A percentile compares a stretch with the other conserved stretches of the same genome.
Evolutionary conservation across 352 stramenopile genomes (phyloP).

Genomic region (Globisporangium alternatum): DNA sequence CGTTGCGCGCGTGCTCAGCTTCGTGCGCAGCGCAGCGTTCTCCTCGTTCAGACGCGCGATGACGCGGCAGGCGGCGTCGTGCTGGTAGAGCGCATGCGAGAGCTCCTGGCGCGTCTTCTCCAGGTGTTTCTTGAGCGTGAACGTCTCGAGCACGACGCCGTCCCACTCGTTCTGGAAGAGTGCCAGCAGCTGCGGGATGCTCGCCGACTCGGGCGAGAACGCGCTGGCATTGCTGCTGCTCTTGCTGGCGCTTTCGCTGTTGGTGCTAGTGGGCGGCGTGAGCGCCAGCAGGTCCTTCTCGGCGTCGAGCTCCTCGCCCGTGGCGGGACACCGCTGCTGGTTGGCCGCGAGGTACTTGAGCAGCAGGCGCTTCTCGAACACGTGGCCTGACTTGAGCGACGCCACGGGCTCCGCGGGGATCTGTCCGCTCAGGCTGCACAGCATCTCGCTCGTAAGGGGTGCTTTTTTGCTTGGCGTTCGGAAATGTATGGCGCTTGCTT

Average conservation of each 20-base stretch:
- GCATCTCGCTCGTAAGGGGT: slow-evolving; percentile 30
- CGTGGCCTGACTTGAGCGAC: slow-evolving; percentile 75
- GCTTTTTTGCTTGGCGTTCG: too few relatives aligned
- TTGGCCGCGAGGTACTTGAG: slow-evolving; percentile 78
- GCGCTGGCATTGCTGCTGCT: slow-evolving; percentile 9
- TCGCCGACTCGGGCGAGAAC: slow-evolving; percentile 41
- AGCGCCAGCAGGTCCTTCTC: slow-evolving; percentile 68
- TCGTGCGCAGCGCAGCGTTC: slow-evolving; percentile 48
- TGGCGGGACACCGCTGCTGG: slow-evolving; percentile 72
- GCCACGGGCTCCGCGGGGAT: slow-evolving; percentile 83
- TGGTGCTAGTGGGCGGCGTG: slow-evolving; percentile 19
- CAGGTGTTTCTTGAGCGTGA: slow-evolving; percentile 92
- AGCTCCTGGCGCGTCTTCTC: slow-evolving; percentile 95
- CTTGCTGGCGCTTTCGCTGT: neutral
- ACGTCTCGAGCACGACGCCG: slow-evolving; percentile 92
- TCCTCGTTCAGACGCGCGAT: slow-evolving; percentile 91
- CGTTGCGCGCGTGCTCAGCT: slow-evolving; percentile 21
- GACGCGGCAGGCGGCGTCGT: slow-evolving; percentile 94
- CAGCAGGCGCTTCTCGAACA: slow-evolving; percentile 88
- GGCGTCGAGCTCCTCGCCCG: slow-evolving; percentile 52
- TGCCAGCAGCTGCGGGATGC: slow-evolving; percentile 62
- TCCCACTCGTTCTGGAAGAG: slow-evolving; percentile 94
- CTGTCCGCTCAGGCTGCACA: slow-evolving; percentile 81
- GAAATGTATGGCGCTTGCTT: neutral
- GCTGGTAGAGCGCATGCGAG: slow-evolving; percentile 94